Base-by-base conservation (phyloP, 345 rosid genomes). In the Diplotaxis tenuifolia region DNA sequence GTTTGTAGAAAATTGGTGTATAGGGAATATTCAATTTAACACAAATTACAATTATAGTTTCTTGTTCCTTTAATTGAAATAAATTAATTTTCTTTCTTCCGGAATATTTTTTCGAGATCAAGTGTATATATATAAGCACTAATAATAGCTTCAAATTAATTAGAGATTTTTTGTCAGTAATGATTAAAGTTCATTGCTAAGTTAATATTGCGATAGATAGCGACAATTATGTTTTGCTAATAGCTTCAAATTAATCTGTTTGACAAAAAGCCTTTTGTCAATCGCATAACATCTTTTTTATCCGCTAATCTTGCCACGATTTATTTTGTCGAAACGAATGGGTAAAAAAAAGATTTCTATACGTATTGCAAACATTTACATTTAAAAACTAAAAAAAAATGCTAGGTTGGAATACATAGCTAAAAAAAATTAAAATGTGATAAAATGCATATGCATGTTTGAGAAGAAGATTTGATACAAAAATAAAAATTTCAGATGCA, bases 391-490 rank as follows among this genome's bases (percentile, higher is more conserved):
- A 83, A 4, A 27, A 5, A 10, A 53, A 75, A 50, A 45, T 76
- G 72, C 76, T 71, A 72, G 76, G 73, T 74, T 78, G 79, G 84
- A 80, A 72, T 75, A 69, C 68, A 68, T 19, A 60, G 49, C 58
- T 62, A 29, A 40, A 42, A 53, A 72, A 62, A 67, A 50, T n/a
- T 49, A 64, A 25, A 65, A 75, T 64, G 62, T 68, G 31, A 60
- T 32, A 31, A 60, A 60, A 18, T 59, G 21, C 65, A 60, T 7
- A 60, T 28, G 21, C 63, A 29, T 58, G 38, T 58, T 58, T 16
- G 40, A 15, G 38, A 28, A 57, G 9, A 15, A 57, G 18, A 56
- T 14, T 27, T 57, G 16, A 50, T 19, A 27, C 1, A 27, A n/a
- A 57, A 14, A 25, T 6, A 28, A 28, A 56, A 76, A 16, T 5